Evolutionary conservation across 2,329 filamentous ascomycete genomes (phyloP).

Genomic region (Dactylellina parvicollis): DNA sequence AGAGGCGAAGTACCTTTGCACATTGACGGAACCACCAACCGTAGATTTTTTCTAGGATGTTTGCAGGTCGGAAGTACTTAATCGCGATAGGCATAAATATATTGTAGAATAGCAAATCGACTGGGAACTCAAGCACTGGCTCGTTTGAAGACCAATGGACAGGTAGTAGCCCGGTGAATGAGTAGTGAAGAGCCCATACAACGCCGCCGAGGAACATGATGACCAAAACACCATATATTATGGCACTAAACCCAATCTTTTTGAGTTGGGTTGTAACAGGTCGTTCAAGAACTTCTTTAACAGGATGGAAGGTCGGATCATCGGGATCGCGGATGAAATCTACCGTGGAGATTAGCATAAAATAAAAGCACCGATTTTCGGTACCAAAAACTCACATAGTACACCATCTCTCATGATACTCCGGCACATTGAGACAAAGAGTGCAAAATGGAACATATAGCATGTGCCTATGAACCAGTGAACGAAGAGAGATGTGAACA

Average conservation of each 20-base stretch:
- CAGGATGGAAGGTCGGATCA: slow-evolving; percentile 96
- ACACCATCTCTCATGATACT: slow-evolving; percentile 97
- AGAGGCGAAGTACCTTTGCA: slow-evolving; percentile 80
- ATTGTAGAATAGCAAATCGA: slow-evolving; percentile 95
- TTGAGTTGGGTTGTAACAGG: slow-evolving; percentile 90
- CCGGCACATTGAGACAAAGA: slow-evolving; percentile 98
- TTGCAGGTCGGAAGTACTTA: slow-evolving; percentile 83
- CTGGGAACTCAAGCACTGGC: slow-evolving; percentile 90
- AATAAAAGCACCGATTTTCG: background rate
- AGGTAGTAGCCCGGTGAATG: slow-evolving; percentile 78
- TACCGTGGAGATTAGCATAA: slow-evolving; percentile 62
- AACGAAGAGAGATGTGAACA: slow-evolving; percentile 90
- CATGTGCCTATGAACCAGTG: slow-evolving; percentile 99
- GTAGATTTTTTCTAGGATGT: slow-evolving; percentile 85
- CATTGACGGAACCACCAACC: slow-evolving; percentile 96
- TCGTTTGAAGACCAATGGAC: slow-evolving; percentile 94
- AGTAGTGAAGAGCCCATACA: slow-evolving; percentile 84
- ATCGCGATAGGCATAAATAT: slow-evolving; percentile 91
- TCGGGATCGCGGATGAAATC: slow-evolving; percentile 98
- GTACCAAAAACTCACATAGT: slow-evolving; percentile 72
- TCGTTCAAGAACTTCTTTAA: slow-evolving; percentile 93
- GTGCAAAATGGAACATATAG: slow-evolving; percentile 99
- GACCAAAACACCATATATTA: slow-evolving; percentile 93
- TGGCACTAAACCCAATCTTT: slow-evolving; percentile 94
- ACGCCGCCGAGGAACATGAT: slow-evolving; percentile 93